Conservation (phyloP, 129 eudicot species). For the Glebionis coronaria region DNA sequence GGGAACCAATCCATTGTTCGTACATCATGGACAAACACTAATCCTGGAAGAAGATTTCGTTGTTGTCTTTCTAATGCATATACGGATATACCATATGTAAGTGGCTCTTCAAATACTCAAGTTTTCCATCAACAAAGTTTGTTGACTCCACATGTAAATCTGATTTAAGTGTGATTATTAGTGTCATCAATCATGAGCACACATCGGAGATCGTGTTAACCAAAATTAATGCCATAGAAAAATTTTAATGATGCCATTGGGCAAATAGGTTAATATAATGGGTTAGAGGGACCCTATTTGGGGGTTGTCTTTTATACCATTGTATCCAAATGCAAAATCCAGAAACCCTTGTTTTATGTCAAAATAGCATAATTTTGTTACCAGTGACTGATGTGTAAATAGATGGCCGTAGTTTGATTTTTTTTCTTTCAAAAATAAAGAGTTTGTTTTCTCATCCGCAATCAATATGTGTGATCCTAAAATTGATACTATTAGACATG, state of each 20-base stretch:
- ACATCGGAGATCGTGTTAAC: not conserved
- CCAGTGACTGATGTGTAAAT: not conserved
- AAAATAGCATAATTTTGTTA: too few relatives aligned
- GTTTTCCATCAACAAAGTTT: not conserved
- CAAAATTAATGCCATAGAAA: not conserved
- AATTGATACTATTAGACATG: too few relatives aligned
- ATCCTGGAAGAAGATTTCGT: too few relatives aligned
- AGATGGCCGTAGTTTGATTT: not conserved
- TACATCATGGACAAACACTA: too few relatives aligned
- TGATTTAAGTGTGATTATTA: not conserved
- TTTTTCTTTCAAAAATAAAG: conserved; percentile 3
- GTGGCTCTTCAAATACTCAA: not conserved
- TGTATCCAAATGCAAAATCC: too few relatives aligned
- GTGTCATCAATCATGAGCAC: conserved; percentile 7
- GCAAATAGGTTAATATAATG: not conserved
- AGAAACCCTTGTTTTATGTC: too few relatives aligned
- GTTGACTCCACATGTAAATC: conserved; percentile 7
- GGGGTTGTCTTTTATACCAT: conserved; percentile 9
- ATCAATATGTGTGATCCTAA: too few relatives aligned
- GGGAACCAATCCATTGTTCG: too few relatives aligned
- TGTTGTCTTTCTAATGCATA: too few relatives aligned
- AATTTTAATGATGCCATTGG: not conserved
- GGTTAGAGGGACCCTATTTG: not conserved
- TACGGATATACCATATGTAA: too few relatives aligned
- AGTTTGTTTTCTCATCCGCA: too few relatives aligned